Evolutionary conservation across 2,329 filamentous ascomycete species (phyloP), one percentile per base, ranked within the genome.

Genomic region (Botryosphaeria agaves): DNA sequence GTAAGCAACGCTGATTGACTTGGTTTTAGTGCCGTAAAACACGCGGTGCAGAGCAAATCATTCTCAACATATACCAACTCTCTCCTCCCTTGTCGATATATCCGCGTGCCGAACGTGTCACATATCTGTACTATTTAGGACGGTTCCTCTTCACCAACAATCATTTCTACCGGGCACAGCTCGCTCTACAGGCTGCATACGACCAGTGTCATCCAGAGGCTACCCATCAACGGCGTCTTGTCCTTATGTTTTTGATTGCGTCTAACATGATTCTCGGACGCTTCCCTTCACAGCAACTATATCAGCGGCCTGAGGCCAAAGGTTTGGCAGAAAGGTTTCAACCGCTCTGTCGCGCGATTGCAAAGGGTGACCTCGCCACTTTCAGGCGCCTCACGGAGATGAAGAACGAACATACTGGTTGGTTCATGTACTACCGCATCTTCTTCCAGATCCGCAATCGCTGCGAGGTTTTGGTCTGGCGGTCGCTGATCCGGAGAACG

Each of bases 71-170:
- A 38, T 76, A 74, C 29, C 75, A 79, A 33, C 78, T 81, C 39
- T 85, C 81, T 0, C 84, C 84, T 1, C 81, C 83, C 0, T 58
- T 95, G 8, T 65, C 69, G 2, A 69, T 81, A 30, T 95, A 91
- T 46, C 83, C 85, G 2, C 82, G 81, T 14, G 69, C 78, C 5
- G 81, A 95, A 48, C 72, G 84, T 29, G 83, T 93, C 30, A 92
- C 84, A 3, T 95, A 85, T 43, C 73, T 95, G 9, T 94, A 93
- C 57, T 93, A 93, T 48, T 74, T 95, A 5, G 87, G 87, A 12
- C 76, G 84, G 34, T 94, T 87, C 55, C 73, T 85, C 46, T 83
- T 92, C 49, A 73, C 80, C 38, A 85, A 82, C 50, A 78, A 74
- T 40, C 76, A 92, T 47, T 93, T 83, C 52, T 72, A 70, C 37